A percentile compares a stretch with the other conserved stretches of the same genome.
phyloP scores from a whole-genome alignment of 306 rosid genomes.

The Lotus japonicus region DNA sequence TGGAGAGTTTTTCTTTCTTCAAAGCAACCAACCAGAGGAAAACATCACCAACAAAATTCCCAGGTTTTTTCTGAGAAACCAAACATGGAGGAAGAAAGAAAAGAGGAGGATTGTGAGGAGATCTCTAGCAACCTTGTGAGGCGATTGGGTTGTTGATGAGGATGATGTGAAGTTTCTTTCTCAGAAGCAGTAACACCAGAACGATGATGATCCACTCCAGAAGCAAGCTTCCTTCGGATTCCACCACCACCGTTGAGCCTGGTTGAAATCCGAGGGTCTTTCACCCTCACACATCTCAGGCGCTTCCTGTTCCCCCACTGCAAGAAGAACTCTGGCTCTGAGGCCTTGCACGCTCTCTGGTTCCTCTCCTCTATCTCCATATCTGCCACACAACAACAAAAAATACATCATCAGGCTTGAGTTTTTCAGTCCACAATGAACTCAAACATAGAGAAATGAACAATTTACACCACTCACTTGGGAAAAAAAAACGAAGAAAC shows the following conservation, averaged over 20 bases:
- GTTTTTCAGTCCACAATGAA: not conserved
- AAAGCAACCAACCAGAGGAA: not conserved
- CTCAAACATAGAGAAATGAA: not conserved
- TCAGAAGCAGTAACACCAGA: slow-evolving; percentile 37
- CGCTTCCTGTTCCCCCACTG: slow-evolving; percentile 76
- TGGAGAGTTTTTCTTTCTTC: not conserved
- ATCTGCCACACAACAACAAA: slow-evolving; percentile 8
- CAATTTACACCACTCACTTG: not conserved
- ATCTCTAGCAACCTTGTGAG: slow-evolving; percentile 44
- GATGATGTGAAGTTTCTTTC: slow-evolving; percentile 38
- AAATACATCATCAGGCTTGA: not conserved
- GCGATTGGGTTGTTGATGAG: slow-evolving; percentile 38
- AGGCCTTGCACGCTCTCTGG: slow-evolving; percentile 39
- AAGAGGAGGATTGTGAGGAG: not conserved
- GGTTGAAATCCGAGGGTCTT: slow-evolving; percentile 58
- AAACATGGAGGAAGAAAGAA: not conserved
- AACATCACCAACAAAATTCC: not conserved
- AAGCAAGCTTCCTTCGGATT: slow-evolving; percentile 45
- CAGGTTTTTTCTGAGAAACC: not conserved
- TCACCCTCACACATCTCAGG: slow-evolving; percentile 66
- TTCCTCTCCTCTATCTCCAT: slow-evolving; percentile 71
- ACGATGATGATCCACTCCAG: slow-evolving; percentile 41
- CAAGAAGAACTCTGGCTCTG: slow-evolving; percentile 64
- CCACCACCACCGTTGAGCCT: slow-evolving; percentile 52
- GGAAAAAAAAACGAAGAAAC: not conserved